Conservation (phyloP, 345 rosid genomes). For the Eucalyptus melliodora region DNA sequence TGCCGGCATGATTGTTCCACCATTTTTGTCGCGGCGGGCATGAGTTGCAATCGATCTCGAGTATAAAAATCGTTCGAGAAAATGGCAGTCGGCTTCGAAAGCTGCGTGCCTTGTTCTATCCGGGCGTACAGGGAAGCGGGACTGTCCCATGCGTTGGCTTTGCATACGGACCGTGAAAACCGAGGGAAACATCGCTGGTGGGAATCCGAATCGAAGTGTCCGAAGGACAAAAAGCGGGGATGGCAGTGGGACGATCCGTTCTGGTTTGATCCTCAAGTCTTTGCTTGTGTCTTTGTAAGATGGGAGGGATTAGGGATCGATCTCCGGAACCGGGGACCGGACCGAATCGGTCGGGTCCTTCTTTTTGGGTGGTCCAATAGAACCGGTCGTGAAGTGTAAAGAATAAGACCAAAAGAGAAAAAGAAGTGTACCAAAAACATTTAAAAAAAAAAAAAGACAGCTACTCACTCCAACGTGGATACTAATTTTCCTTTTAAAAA, state of each 20-base stretch:
- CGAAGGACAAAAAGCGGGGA: background rate
- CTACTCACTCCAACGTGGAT: no score
- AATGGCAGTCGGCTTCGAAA: background rate
- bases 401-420: no score
- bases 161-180: background rate
- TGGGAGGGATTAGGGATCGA: background rate
- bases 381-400: no score
- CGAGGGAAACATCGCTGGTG: background rate
- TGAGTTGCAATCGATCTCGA: background rate
- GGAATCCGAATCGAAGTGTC: background rate
- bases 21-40: background rate
- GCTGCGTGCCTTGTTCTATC: background rate
- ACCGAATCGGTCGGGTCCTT: no score
- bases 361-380: no score
- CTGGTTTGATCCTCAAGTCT: background rate
- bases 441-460: no score
- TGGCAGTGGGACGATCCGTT: background rate
- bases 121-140: background rate
- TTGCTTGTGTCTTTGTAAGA: background rate
- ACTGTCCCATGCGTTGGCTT: background rate
- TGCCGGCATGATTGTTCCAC: background rate
- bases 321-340: no score
- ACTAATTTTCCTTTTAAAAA: no score
- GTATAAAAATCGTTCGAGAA: background rate
- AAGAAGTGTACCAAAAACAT: no score